Evolutionary conservation across 2,329 filamentous ascomycete genomes (phyloP).

Genomic region (Apiospora sp.): DNA sequence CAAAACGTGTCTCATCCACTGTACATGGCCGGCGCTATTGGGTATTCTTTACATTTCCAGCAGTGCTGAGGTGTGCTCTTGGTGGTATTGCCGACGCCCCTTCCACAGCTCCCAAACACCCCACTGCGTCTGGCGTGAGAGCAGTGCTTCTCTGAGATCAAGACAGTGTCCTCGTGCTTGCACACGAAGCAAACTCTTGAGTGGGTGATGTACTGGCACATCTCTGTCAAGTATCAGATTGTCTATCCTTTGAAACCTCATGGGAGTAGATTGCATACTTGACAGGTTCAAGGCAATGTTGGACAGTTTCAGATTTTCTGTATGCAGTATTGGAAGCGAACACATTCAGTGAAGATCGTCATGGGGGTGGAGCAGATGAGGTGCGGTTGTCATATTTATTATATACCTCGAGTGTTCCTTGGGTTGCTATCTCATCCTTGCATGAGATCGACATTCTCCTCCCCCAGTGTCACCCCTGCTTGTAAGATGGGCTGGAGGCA

Average conservation of each 20-base stretch:
- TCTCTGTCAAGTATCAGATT: slow-evolving; percentile 34
- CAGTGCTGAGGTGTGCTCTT: slow-evolving; percentile 45
- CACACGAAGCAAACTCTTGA: slow-evolving; percentile 47
- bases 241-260: not conserved
- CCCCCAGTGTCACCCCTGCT: slow-evolving; percentile 18
- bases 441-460: slow-evolving; percentile 12
- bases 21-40: not conserved
- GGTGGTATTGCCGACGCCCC: slow-evolving; percentile 40
- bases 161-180: slow-evolving; percentile 47
- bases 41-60: slow-evolving; percentile 48
- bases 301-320: slow-evolving; percentile 7
- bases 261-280: slow-evolving; percentile 20
- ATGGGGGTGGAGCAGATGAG: slow-evolving; percentile 8
- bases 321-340: slow-evolving; percentile 10
- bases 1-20: not conserved
- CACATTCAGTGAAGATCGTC: slow-evolving; percentile 24
- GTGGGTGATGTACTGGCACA: slow-evolving; percentile 52
- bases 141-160: slow-evolving; percentile 51
- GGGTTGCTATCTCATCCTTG: slow-evolving; percentile 6
- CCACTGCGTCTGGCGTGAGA: slow-evolving; percentile 41
- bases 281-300: not conserved
- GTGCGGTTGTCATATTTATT: not conserved
- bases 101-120: slow-evolving; percentile 50
- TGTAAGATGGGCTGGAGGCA: not conserved
- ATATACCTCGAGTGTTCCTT: not conserved